Evolutionary conservation across 352 stramenopile genomes (phyloP), one percentile per base, ranked within the genome.

Genomic region (Peronosclerospora sorghi): DNA sequence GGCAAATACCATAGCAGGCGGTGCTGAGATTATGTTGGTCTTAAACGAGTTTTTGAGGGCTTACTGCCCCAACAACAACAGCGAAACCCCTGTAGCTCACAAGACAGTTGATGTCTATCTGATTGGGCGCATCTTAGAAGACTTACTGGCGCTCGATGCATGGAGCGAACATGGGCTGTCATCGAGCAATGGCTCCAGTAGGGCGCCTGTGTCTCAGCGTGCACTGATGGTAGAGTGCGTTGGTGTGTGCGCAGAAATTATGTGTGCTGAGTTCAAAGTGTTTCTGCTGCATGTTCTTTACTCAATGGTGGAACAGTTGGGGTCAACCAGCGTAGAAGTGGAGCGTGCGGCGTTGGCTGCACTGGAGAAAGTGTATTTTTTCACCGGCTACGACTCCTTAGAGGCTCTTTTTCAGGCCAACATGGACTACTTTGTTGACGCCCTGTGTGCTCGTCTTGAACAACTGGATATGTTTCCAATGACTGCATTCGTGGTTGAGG

Each of bases 381-480:
- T 71, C 21, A 76, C 68, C 14, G 68, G 59, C 12, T 76, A 83
- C 20, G 46, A 46, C 6, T 77, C 67, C 5, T 47, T 87, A 28
- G 72, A 85, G 32, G 57, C 53, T 14, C 62, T 90, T 30, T 83
- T 90, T 17, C 65, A 83, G 37, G 52, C 54, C 40, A 93, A 90
- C 38, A 90, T 90, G 75, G 81, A 93, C 53, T 93, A 93, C 48
- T 87, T 93, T 45, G 73, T 91, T 14, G 81, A 93, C 53, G 62
- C 78, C 1, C 54, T 93, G 37, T 85, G 72, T 35, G 58, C 61
- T 24, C 75, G 78, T 9, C 68, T 93, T 10, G 62, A 79, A 27
- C 68, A 86, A 34, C 42, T 93, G 35, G 73, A 88, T 19, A 23
- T 35, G 27, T 89, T 82, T 20, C 78, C 78, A 20, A 63, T 75